phyloP scores from a whole-genome alignment of 1,139 yeast genomes.

The Candida smagusa region DNA sequence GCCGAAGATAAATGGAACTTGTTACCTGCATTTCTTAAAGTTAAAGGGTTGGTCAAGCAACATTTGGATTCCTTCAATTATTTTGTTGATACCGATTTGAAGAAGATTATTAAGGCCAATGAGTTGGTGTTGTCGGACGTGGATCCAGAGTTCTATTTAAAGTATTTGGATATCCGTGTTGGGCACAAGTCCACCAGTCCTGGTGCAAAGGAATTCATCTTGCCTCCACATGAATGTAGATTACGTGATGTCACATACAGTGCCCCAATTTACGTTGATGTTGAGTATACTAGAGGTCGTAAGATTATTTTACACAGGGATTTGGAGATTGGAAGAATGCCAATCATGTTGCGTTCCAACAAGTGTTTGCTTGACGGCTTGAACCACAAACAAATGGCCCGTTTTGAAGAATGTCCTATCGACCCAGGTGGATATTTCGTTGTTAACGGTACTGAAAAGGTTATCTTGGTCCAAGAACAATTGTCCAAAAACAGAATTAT shows the following conservation, averaged over 20 bases:
- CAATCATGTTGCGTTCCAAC: slow-evolving; percentile 91
- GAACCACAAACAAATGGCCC: slow-evolving; percentile 81
- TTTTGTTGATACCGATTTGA: slow-evolving; percentile 89
- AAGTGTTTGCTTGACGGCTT: slow-evolving; percentile 84
- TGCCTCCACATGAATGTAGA: slow-evolving; percentile 96
- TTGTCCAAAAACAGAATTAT: slow-evolving; percentile 94
- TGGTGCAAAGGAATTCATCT: slow-evolving; percentile 56
- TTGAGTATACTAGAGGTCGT: slow-evolving; percentile 92
- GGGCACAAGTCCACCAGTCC: slow-evolving; percentile 62
- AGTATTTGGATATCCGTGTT: slow-evolving; percentile 86
- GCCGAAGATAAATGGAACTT: slow-evolving; percentile 96
- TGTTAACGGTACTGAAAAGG: slow-evolving; percentile 97
- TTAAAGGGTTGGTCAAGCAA: slow-evolving; percentile 94
- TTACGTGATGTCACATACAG: slow-evolving; percentile 92
- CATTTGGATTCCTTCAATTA: slow-evolving; percentile 96
- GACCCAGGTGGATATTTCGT: slow-evolving; percentile 99
- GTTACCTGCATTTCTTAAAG: slow-evolving; percentile 90
- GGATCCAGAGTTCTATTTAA: slow-evolving; percentile 92
- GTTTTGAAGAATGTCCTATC: slow-evolving; percentile 87
- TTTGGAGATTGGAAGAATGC: slow-evolving; percentile 96
- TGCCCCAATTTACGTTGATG: slow-evolving; percentile 95
- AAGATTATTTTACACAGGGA: slow-evolving; percentile 87
- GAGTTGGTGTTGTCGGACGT: slow-evolving; percentile 88
- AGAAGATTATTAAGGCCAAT: slow-evolving; percentile 88
- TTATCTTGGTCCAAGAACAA: slow-evolving; percentile 94